phyloP scores from a whole-genome alignment of 2,329 filamentous ascomycete species.

The Albophoma yamanashiensis region DNA sequence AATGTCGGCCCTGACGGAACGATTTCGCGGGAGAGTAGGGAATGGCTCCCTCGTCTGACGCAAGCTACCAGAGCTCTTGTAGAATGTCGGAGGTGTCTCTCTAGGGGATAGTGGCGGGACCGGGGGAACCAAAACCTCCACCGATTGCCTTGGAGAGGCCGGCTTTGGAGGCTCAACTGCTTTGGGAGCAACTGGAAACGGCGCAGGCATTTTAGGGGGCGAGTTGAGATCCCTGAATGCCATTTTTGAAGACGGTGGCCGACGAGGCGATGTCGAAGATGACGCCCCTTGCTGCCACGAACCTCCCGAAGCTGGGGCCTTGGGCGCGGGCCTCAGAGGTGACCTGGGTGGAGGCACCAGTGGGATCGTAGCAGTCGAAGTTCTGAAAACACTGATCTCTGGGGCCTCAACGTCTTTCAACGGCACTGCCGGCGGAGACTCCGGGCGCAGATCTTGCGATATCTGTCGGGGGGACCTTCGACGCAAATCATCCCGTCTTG shows the following conservation, averaged over 20 bases:
- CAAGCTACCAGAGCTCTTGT: background rate
- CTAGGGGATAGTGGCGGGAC: conserved; percentile 2
- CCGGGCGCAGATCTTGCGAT: background rate
- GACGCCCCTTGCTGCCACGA: background rate
- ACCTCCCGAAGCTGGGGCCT: background rate
- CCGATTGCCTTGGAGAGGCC: background rate
- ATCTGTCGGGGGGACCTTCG: conserved; percentile 38
- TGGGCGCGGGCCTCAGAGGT: background rate
- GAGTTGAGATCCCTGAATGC: background rate
- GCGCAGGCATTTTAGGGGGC: background rate
- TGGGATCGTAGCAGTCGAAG: background rate
- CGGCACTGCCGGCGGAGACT: background rate
- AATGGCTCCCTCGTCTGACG: conserved; percentile 5
- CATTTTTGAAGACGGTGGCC: background rate
- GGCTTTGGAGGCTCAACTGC: background rate
- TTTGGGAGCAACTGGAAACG: background rate
- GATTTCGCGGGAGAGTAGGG: conserved; percentile 17
- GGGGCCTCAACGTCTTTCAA: background rate
- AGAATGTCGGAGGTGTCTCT: background rate
- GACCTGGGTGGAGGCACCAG: background rate
- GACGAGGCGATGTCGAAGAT: background rate
- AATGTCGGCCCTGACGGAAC: conserved; percentile 18
- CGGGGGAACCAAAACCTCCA: conserved; percentile 6
- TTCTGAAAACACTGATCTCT: background rate
- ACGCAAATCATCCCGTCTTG: conserved; percentile 36